Evolutionary conservation across 768 basidiomycete species (phyloP).

Genomic region (Tricholoma sp.): DNA sequence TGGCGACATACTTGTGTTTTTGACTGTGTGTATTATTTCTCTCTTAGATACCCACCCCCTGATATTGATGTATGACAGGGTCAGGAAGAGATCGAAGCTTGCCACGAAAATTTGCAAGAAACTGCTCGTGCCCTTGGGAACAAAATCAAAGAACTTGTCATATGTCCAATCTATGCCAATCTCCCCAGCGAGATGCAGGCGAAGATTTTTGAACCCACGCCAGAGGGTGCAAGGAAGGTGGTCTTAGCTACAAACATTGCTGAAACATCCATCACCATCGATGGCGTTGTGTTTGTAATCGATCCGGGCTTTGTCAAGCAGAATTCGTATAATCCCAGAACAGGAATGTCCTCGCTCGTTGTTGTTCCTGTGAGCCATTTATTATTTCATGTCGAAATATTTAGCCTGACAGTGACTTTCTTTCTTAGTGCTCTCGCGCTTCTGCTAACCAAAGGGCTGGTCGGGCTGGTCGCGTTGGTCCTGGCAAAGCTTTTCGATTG

Average conservation of each 20-base stretch:
- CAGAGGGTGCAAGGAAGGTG: constrained; percentile 93
- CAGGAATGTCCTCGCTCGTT: constrained; percentile 95
- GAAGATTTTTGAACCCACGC: constrained; percentile 99
- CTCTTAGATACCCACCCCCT: not conserved
- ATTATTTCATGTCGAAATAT: not conserved
- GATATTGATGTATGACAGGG: constrained; percentile 45
- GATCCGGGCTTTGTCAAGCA: constrained; percentile 99
- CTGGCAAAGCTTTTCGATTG: constrained; percentile 96
- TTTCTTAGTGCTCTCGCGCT: constrained; percentile 84
- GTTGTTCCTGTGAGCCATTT: constrained; percentile 75
- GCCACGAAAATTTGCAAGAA: constrained; percentile 93
- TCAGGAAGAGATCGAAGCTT: constrained; percentile 98
- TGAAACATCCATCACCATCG: constrained; percentile 99
- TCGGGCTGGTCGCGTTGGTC: constrained; percentile 95
- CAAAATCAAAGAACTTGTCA: constrained; percentile 89
- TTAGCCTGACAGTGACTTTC: not conserved
- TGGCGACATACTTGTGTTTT: constrained; percentile 95
- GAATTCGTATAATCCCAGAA: constrained; percentile 96
- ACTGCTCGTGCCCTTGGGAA: constrained; percentile 93
- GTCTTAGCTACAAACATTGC: constrained; percentile 99
- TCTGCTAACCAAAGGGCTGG: constrained; percentile 97
- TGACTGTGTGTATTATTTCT: constrained; percentile 58
- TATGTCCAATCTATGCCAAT: constrained; percentile 98
- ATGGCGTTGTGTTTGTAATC: constrained; percentile 98
- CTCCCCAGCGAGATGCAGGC: constrained; percentile 99